phyloP scores from a whole-genome alignment of 2,329 filamentous ascomycete genomes.

The Emmonsiellopsis sp. region DNA sequence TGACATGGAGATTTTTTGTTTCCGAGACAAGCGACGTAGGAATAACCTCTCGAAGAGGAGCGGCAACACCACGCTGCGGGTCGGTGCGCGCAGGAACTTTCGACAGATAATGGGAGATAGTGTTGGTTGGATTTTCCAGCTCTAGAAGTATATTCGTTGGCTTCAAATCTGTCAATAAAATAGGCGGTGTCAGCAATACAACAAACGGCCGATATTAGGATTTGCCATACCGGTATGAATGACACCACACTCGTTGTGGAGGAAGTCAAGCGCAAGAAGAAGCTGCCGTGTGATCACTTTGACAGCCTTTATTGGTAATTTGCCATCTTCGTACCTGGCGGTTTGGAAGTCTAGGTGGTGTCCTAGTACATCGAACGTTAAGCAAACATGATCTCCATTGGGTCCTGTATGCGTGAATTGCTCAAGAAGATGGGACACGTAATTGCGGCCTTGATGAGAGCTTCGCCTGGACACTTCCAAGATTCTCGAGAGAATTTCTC shows the following conservation, averaged over 20 bases:
- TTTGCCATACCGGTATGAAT: slow-evolving; percentile 18
- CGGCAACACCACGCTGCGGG: slow-evolving; percentile 1
- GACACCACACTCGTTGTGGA: slow-evolving; percentile 16
- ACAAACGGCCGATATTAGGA: background rate
- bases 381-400: slow-evolving; percentile 20
- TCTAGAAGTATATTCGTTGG: slow-evolving; percentile 18
- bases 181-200: background rate
- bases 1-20: slow-evolving; percentile 10
- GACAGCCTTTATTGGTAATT: slow-evolving; percentile 13
- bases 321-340: slow-evolving; percentile 14
- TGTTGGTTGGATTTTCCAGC: slow-evolving; percentile 10
- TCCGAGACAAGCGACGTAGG: slow-evolving; percentile 16
- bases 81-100: slow-evolving; percentile 10
- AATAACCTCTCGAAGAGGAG: slow-evolving; percentile 17
- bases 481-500: slow-evolving; percentile 15
- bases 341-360: slow-evolving; percentile 17
- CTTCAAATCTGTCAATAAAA: slow-evolving; percentile 13
- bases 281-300: slow-evolving; percentile 17
- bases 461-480: slow-evolving; percentile 10
- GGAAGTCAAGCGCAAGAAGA: slow-evolving; percentile 19
- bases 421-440: slow-evolving; percentile 14
- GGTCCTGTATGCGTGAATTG: slow-evolving; percentile 19
- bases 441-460: slow-evolving; percentile 14
- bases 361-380: slow-evolving; percentile 18
- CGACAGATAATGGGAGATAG: slow-evolving; percentile 14